A percentile compares a stretch with the other conserved stretches of the same genome.
phyloP scores from a whole-genome alignment of 2,329 filamentous ascomycete species.

The Talaromyces sp. region DNA sequence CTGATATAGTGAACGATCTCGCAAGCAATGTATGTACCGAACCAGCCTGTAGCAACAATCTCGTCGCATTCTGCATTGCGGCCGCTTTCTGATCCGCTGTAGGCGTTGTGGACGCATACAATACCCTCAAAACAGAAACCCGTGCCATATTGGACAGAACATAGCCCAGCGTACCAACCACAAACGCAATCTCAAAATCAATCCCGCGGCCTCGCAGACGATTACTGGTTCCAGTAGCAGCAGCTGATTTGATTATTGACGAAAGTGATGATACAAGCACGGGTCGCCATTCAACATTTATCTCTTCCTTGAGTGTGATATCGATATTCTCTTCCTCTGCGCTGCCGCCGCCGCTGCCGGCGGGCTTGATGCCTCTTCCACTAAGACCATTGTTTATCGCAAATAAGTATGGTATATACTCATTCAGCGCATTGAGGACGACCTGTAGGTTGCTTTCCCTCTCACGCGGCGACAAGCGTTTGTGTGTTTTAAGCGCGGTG shows the following conservation, averaged over 20 bases:
- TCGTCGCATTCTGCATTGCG: conserved; percentile 71
- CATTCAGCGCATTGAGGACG: conserved; percentile 65
- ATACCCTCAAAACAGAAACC: conserved; percentile 61
- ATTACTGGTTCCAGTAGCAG: conserved; percentile 49
- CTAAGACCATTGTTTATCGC: conserved; percentile 71
- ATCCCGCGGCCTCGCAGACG: conserved; percentile 68
- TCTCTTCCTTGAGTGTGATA: conserved; percentile 62
- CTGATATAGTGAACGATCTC: conserved; percentile 47
- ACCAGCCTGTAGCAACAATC: conserved; percentile 71
- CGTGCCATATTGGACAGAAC: conserved; percentile 70
- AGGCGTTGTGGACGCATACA: conserved; percentile 65
- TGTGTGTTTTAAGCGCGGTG: conserved; percentile 82
- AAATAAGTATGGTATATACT: conserved; percentile 80
- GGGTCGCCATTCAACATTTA: conserved; percentile 76
- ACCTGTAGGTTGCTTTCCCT: conserved; percentile 68
- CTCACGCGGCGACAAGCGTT: conserved; percentile 70
- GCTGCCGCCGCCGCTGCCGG: conserved; percentile 33
- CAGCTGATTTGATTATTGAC: conserved; percentile 23
- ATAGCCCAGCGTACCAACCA: conserved; percentile 71
- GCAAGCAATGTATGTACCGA: conserved; percentile 72
- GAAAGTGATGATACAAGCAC: conserved; percentile 61
- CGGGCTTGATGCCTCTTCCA: conserved; percentile 33
- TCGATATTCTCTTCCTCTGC: conserved; percentile 59
- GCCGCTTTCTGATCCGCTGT: conserved; percentile 65
- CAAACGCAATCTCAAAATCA: conserved; percentile 79